These are phyloP conservation scores for Tolypocladium cylindrosporum DNA, from an alignment of 2,329 filamentous ascomycete genomes.

Conservation along the genomic window DNA sequence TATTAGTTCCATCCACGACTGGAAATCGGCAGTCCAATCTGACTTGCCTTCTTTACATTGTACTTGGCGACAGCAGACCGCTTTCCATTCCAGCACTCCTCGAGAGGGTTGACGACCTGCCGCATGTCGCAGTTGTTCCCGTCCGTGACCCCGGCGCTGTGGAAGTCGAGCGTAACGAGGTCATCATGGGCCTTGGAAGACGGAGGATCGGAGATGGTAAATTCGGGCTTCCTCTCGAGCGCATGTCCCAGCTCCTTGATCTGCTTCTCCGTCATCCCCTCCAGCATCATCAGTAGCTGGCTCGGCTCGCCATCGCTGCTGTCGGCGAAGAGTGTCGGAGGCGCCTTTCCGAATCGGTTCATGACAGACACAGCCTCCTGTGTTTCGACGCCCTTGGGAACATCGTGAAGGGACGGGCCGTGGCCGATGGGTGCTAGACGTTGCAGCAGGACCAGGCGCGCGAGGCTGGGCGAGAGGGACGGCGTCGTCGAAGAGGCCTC, in stretches of 20 bases:
- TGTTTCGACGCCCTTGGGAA: constrained; percentile 26
- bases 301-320: constrained; percentile 22
- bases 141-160: constrained; percentile 24
- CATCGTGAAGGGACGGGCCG: constrained; percentile 37
- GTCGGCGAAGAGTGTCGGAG: constrained; percentile 38
- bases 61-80: constrained; percentile 31
- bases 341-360: constrained; percentile 47
- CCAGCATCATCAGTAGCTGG: constrained; percentile 51
- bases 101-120: constrained; percentile 30
- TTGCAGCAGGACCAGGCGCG: constrained; percentile 49
- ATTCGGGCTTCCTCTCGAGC: constrained; percentile 30
- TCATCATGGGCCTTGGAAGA: constrained; percentile 30
- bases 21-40: background rate
- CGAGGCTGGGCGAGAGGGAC: constrained; percentile 41
- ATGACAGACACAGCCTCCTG: constrained; percentile 46
- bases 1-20: constrained; percentile 10
- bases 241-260: constrained; percentile 31
- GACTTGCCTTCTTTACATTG: constrained; percentile 31
- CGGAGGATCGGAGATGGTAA: constrained; percentile 37
- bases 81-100: constrained; percentile 34
- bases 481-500: constrained; percentile 21
- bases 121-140: constrained; percentile 26
- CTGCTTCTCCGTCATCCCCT: constrained; percentile 41
- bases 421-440: constrained; percentile 38
- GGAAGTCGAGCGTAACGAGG: constrained; percentile 31